Evolutionary conservation across 257 asterid species (phyloP), one percentile per base, ranked within the genome.

Genomic region (Capsicum baccatum): DNA sequence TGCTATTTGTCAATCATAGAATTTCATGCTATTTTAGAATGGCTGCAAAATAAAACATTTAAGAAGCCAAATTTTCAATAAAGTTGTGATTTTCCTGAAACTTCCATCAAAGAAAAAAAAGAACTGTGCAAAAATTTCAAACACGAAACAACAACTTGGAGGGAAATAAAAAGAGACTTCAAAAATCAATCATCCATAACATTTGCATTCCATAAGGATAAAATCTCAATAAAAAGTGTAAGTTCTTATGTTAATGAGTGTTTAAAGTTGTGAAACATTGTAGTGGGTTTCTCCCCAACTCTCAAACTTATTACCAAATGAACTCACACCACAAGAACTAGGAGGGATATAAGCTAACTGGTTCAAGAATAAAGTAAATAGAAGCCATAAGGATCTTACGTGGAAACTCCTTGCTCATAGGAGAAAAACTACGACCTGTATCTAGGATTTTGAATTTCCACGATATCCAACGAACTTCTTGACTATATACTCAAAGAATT

Each of bases 131-230:
- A n/a, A 4, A 44, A 19, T 13, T 48, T 0, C 42, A 0, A 73
- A 19, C 79, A 17, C 39, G 13, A 94, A 67, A 42, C 54, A 10
- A 93, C 93, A 67, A 86, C 93, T 85, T 50, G 50, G 9, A 50
- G 81, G 7, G 47, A 55, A 71, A 19, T 44, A 74, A 74, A 15
- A 19, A 73, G 48, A 47, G 7, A n/a, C 37, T 74, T 74, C 13
- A 6, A 0, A 17, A 48, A 74, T 0, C 81, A 50, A 12, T 47
- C 62, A 13, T 74, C 81, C 62, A 74, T 7, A 74, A 74, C 47
- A 13, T 74, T 19, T 74, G 47, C 59, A 19, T 50, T 6, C 62
- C 62, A 50, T 3, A 21, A 74, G 44, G 81, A 21, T 50, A 11
- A 50, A 39, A 68, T 33, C 19, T 13, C 74, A 35, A 67, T 37